A percentile compares a stretch with the other conserved stretches of the same genome.
phyloP scores from a whole-genome alignment of 2,329 filamentous ascomycete genomes.

The Pseudogymnoascus sp. region DNA sequence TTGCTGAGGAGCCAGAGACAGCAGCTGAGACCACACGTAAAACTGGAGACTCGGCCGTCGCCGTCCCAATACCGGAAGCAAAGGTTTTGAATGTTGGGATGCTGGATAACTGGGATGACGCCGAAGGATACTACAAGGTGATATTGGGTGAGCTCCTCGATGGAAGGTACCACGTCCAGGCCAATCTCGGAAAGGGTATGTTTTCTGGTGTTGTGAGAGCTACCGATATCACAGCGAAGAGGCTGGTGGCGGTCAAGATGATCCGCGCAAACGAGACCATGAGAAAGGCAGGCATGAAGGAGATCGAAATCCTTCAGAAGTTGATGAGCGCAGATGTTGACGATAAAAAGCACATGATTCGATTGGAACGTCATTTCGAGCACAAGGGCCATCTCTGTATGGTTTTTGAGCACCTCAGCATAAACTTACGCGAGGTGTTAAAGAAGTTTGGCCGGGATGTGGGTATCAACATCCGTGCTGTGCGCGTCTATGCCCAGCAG shows the following conservation, averaged over 20 bases:
- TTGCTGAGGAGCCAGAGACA: conserved; percentile 43
- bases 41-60: conserved; percentile 41
- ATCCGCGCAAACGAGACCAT: conserved; percentile 94
- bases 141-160: conserved; percentile 87
- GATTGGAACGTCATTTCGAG: conserved; percentile 80
- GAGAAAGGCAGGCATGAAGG: conserved; percentile 86
- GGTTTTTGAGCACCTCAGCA: conserved; percentile 89
- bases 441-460: conserved; percentile 95
- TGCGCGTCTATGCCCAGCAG: conserved; percentile 84
- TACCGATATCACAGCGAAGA: conserved; percentile 64
- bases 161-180: conserved; percentile 80
- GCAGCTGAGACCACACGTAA: conserved; percentile 32
- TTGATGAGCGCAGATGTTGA: conserved; percentile 80
- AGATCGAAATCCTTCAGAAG: conserved; percentile 87
- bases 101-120: conserved; percentile 88
- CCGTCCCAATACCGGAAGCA: conserved; percentile 37
- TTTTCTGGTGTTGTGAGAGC: conserved; percentile 95
- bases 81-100: conserved; percentile 63
- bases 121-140: conserved; percentile 93
- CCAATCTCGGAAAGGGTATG: conserved; percentile 85
- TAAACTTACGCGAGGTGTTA: conserved; percentile 88
- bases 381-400: conserved; percentile 94
- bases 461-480: conserved; percentile 82
- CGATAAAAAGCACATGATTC: conserved; percentile 85
- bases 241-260: conserved; percentile 91